Base-by-base conservation (phyloP, 257 asterid species). In the Parsonsia alboflavescens region DNA sequence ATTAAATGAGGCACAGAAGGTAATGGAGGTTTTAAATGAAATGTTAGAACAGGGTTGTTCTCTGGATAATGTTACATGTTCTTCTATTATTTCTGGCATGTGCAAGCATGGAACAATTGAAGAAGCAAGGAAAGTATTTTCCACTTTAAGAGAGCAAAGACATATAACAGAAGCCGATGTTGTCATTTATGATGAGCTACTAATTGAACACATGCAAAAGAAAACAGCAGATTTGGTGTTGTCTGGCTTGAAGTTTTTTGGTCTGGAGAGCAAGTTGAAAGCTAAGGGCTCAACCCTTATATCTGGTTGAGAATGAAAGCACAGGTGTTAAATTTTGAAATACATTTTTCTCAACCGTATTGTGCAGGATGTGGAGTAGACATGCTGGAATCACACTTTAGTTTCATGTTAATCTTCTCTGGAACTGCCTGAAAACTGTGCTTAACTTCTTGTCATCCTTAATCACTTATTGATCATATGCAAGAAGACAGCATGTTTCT, bases 221-320 rank as follows among this genome's bases (percentile, higher is more conserved):
- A 88, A 87, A 24, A 84, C 98, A 30, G 96, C 97, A 21, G 96
- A 88, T 77, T 77, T 92, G 85, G 85, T 95, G 71, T 64, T 92
- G 80, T 89, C 89, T 76, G 97, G 99, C 49, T 75, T 92, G 70
- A 92, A 87, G 77, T 95, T 90, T 90, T 95, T 95, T 44, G 96
- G 97, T 33, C 74, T 95, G 86, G 98, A 95, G 61, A 76, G 85
- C 48, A 95, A 80, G 82, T 70, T 92, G 66, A 89, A 81, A 85
- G 88, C 90, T 11, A 90, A 82, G 78, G 97, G 99, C 41, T 84
- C 83, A 75, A 83, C 80, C 0, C 80, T 91, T 83, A 49, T 87
- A 74, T 80, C 88, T 54, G 79, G 84, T 62, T 88, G 86, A 88
- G 50, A n/a, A 65, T 11, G 28, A 65, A 36, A 39, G 8, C 49